These are phyloP conservation scores for Chamaenerion angustifolium DNA, from an alignment of 345 rosid species.

Conservation along the genomic window DNA sequence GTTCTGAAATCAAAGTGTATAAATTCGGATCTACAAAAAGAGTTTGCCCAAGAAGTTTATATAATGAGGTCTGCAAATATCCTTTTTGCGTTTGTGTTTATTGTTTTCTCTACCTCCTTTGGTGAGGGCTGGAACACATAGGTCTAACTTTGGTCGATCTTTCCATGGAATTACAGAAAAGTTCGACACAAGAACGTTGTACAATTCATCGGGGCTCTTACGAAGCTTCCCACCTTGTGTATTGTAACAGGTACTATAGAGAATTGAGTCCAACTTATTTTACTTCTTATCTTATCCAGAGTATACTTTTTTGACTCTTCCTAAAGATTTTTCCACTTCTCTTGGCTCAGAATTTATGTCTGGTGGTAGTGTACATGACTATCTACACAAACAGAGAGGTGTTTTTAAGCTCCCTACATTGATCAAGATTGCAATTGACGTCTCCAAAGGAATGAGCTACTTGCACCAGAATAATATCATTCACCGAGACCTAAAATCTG, in stretches of 20 bases:
- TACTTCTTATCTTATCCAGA: neutral
- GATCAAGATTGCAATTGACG: conserved; percentile 17
- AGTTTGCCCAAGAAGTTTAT: conserved; percentile 42
- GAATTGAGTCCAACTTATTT: neutral
- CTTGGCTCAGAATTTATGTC: conserved; percentile 15
- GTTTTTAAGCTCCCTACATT: conserved; percentile 12
- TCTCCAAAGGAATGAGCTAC: conserved; percentile 18
- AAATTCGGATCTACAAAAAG: conserved; percentile 22
- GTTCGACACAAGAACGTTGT: conserved; percentile 21
- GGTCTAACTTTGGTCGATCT: conserved; percentile 3
- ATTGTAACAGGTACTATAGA: conserved; percentile 16
- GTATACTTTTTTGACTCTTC: neutral
- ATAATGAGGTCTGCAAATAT: conserved; percentile 34
- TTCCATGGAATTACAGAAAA: conserved; percentile 20
- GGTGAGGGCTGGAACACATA: neutral
- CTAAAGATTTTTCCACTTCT: neutral
- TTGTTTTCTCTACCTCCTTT: neutral
- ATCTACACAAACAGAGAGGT: conserved; percentile 18
- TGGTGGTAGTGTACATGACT: conserved; percentile 19
- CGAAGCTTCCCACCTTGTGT: conserved; percentile 14
- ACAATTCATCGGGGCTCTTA: conserved; percentile 18
- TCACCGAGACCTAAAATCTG: conserved; percentile 18
- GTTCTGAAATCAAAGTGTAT: conserved; percentile 27
- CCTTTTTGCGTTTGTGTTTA: neutral
- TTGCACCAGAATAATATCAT: conserved; percentile 19